Conservation (phyloP, 176 grass and related monocot species). For the Oryza meridionalis region DNA sequence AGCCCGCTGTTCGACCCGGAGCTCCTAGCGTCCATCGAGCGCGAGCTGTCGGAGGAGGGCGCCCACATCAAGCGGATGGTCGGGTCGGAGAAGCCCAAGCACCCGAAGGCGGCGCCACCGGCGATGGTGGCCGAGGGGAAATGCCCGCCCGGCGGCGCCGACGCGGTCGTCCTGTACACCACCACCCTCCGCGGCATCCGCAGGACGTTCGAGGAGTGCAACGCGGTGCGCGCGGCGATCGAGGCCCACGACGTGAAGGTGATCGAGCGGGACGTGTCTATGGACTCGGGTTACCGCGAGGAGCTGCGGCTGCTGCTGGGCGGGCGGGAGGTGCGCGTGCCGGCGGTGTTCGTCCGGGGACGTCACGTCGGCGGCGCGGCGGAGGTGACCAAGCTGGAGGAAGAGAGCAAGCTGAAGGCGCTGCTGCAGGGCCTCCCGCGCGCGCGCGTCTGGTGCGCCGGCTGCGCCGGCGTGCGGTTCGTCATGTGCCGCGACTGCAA, state of each 20-base stretch:
- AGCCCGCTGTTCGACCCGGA: slow-evolving; percentile 94
- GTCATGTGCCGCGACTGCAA: slow-evolving; percentile 94
- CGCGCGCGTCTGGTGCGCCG: slow-evolving; percentile 74
- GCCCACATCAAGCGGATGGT: slow-evolving; percentile 79
- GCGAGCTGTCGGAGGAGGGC: slow-evolving; percentile 74
- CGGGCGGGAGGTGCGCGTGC: slow-evolving; percentile 66
- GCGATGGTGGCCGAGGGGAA: slow-evolving; percentile 59
- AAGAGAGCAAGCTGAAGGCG: slow-evolving; percentile 74
- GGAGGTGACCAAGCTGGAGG: slow-evolving; percentile 80
- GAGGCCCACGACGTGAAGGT: slow-evolving; percentile 76
- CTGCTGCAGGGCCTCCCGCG: slow-evolving; percentile 76
- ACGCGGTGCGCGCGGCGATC: slow-evolving; percentile 70
- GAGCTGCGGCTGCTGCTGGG: slow-evolving; percentile 81
- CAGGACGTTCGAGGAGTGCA: slow-evolving; percentile 91
- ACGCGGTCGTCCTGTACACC: slow-evolving; percentile 81
- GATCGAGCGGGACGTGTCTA: slow-evolving; percentile 96
- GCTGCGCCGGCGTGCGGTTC: slow-evolving; percentile 85
- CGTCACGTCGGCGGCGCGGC: slow-evolving; percentile 66
- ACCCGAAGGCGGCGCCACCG: slow-evolving; percentile 51
- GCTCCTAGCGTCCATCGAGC: slow-evolving; percentile 83
- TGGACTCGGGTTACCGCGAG: slow-evolving; percentile 97
- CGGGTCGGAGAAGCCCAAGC: slow-evolving; percentile 48
- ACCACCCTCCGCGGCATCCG: slow-evolving; percentile 85
- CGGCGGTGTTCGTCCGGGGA: slow-evolving; percentile 77
- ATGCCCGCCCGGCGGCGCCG: slow-evolving; percentile 71